Conservation (phyloP, 768 basidiomycete genomes). For the Leccinum arenicola region DNA sequence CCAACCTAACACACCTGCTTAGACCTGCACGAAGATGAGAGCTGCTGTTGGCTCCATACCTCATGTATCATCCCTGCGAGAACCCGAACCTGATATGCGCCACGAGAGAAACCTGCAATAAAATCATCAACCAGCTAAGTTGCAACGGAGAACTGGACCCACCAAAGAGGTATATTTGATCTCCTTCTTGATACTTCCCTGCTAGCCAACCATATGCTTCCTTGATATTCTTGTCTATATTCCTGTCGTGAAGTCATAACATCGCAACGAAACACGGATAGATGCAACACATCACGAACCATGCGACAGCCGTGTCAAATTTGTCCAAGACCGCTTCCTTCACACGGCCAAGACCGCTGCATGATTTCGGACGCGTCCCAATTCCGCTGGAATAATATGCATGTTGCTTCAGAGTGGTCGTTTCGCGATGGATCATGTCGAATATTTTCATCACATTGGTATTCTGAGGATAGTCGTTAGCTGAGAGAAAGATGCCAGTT, state of each 20-base stretch:
- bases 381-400: neutral
- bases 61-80: neutral
- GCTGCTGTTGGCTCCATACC: neutral
- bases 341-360: neutral
- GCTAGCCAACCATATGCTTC: neutral
- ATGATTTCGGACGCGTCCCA: neutral
- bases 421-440: neutral
- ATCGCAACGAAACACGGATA: neutral
- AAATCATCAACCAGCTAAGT: neutral
- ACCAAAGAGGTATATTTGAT: neutral
- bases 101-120: neutral
- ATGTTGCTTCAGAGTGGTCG: neutral
- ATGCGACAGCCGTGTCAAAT: neutral
- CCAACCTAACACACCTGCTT: neutral
- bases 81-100: neutral
- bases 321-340: neutral
- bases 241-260: neutral
- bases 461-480: neutral
- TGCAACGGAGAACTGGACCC: neutral
- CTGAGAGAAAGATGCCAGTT: neutral
- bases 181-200: neutral
- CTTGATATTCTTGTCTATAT: neutral
- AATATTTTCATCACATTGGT: neutral
- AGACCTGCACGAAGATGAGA: neutral
- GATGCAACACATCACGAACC: neutral